Base-by-base conservation (phyloP, 805 yeast species). In the Saturnispora silvae region DNA sequence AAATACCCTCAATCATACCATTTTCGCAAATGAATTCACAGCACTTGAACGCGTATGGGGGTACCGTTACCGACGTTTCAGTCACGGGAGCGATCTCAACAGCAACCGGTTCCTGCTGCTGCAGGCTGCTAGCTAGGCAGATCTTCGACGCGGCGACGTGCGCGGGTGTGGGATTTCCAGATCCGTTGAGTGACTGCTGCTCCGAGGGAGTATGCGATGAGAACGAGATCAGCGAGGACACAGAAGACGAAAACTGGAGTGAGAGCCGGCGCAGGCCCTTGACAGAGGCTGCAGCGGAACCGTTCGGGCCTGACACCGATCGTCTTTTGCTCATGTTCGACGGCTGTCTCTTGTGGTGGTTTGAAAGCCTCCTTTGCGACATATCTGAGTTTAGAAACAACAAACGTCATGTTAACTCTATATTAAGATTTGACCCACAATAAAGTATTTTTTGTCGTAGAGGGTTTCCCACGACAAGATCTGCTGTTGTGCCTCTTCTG, bases 361-460 rank as follows among this genome's bases (percentile, higher is more conserved):
- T 16, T 8, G 6, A 15, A 10, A n/a, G 28, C 6, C n/a, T 25
- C 28, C 6, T 5, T 13, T 4, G 8, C n/a, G 22, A 30, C 24
- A 30, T 25, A 7, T 15, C n/a, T n/a, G n/a, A n/a, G 31, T 28
- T 28, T 6, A 10, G 28, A 26, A 26, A 26, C 28, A 26, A 26
- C 7, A 10, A 6, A 15, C 28, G 9, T 11, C 7, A 7, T 26
- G 28, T 22, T 22, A 8, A 10, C 24, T 10, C 24, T 22, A 22
- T 22, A 8, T 22, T 22, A 8, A 8, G 24, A 22, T 22, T 10
- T 10, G 7, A 22, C 86, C 87, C 3, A 74, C 79, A 34, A 53
- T 57, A 83, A 85, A 81, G 52, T 80, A 80, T 40, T 61, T 59
- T 20, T 53, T 53, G 5, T 48, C 63, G 44, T 61, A 80, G 48